Base-by-base conservation (phyloP, 1,284 basidiomycete genomes). In the Melampsora abietis-canadensis region DNA sequence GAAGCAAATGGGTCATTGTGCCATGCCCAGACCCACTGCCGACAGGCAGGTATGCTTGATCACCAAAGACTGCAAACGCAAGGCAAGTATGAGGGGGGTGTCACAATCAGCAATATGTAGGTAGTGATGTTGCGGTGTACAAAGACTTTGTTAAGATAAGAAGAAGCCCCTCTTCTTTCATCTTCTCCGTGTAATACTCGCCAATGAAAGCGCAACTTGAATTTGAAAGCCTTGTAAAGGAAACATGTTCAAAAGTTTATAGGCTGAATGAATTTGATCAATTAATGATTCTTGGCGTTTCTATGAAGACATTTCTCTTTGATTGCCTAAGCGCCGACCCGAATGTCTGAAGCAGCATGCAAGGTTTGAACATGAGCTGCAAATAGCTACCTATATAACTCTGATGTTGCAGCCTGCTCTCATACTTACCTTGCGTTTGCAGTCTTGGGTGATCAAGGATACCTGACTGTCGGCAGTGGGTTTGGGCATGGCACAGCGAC, bases 361-460 rank as follows among this genome's bases (percentile, higher is more conserved):
- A 19, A 21, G 51, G 51, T 54, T 54, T 54, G 51, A 54, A 54
- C 51, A 8, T 27, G 51, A 27, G 40, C 14, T 8, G 21, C 8
- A 14, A n/a, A 54, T 10, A 54, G 14, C 12, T 21, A 17, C 5
- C 31, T 61, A 67, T 62, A 67, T 62, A 61, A 34, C 14, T 27
- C 6, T 19, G 19, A 27, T 19, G 21, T 2, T 6, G 12, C 0
- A 2, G 12, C 8, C 15, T 17, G 1, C 10, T 34, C 40, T 75
- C 72, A 75, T 75, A 75, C 72, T 75, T 75, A 75, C 72, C 72
- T 75, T 75, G 72, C 72, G 72, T 75, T 73, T 19, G 72, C 72
- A 75, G 72, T 67, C 65, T 34, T 61, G 65, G 72, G 72, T 40
- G 54, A 75, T 75, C 72, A 75, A 67, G 72, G 72, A 75, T 66